Evolutionary conservation across 352 stramenopile genomes (phyloP), one percentile per base, ranked within the genome.

Genomic region (Globisporangium cederbergense): DNA sequence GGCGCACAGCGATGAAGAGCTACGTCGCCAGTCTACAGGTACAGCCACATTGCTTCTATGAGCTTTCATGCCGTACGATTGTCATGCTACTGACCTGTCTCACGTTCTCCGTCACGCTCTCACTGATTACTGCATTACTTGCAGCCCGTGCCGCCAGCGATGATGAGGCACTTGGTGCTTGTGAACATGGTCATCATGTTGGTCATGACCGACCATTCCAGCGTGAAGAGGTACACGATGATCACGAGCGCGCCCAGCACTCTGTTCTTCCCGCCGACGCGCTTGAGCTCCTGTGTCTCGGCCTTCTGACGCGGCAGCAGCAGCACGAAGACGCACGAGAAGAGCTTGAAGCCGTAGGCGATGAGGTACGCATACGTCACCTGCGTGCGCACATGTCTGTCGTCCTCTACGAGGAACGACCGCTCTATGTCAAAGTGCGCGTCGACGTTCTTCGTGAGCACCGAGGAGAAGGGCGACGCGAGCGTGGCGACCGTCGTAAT

Each of bases 111-210:
- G 25, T 28, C 25, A 28, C 25, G 25, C 25, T 28, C 25, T 28
- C 25, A 28, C 25, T 28, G 25, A 28, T 28, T 28, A 28, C 25
- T 28, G 25, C 20, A 8, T 46, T 22, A 67, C 38, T 69, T 63
- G 53, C 65, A 68, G 34, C 65, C 65, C 2, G 45, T 62, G 4
- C 72, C 72, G 2, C 72, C 72, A 0, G 61, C 70, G 57, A 78
- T 74, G 16, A 53, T 20, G 20, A 78, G 50, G 49, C 72, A 78
- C 34, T 58, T 59, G 20, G 72, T 77, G 20, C 43, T 62, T 18
- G 70, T 60, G 43, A 65, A 72, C 45, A 77, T 75, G 4, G 46
- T 65, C 62, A 78, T 71, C 42, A 77, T 18, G 64, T 78, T 78
- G 53, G 67, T 75, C 45, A 72, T 64, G 71, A 78, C 52, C 40